Evolutionary conservation across 1,284 basidiomycete species (phyloP).

Genomic region (Irpex sp.): DNA sequence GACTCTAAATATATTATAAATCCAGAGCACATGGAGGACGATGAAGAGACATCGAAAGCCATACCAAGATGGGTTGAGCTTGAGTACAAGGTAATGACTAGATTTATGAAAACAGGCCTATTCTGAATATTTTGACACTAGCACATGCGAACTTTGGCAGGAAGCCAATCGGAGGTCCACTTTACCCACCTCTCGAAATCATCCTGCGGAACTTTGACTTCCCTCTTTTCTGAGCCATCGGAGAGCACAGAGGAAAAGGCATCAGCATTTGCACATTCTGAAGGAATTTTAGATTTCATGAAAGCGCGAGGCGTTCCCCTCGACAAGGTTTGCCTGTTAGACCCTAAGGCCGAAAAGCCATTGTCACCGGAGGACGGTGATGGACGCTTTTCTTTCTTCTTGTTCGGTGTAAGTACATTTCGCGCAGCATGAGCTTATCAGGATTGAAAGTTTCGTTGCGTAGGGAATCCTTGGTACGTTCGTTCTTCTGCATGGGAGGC

Average conservation of each 20-base stretch:
- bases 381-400: constrained; percentile 82
- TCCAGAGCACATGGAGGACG: constrained; percentile 95
- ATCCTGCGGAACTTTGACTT: constrained; percentile 70
- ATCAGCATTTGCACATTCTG: constrained; percentile 65
- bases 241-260: constrained; percentile 22
- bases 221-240: constrained; percentile 42
- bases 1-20: neutral
- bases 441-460: neutral
- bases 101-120: neutral
- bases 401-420: constrained; percentile 76
- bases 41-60: constrained; percentile 77
- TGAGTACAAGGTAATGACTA: constrained; percentile 64
- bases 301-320: constrained; percentile 55
- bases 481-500: neutral
- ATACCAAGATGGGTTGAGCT: constrained; percentile 92
- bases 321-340: constrained; percentile 85
- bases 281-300: constrained; percentile 77
- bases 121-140: constrained; percentile 34
- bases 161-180: constrained; percentile 69
- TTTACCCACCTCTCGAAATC: constrained; percentile 88
- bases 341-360: constrained; percentile 82
- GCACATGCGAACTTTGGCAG: constrained; percentile 90
- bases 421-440: neutral
- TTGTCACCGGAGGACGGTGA: constrained; percentile 83
- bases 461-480: constrained; percentile 71